Evolutionary conservation across 768 basidiomycete species (phyloP).

Genomic region (Serendipita vermifera): DNA sequence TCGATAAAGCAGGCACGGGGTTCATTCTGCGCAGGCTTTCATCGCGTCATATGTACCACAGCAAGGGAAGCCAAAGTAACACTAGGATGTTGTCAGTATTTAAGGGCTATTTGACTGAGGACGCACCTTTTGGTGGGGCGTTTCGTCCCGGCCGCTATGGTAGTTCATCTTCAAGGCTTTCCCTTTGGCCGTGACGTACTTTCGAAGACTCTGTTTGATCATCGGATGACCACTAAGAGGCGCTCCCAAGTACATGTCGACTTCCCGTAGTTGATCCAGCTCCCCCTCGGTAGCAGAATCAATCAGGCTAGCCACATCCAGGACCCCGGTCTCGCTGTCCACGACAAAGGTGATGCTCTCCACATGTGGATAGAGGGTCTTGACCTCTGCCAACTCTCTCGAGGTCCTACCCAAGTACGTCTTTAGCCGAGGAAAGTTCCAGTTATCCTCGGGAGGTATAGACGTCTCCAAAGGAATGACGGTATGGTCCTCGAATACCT

Average conservation of each 20-base stretch:
- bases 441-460: not conserved
- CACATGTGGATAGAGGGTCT: not conserved
- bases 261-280: not conserved
- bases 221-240: not conserved
- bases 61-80: conserved; percentile 4
- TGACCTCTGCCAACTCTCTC: not conserved
- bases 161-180: not conserved
- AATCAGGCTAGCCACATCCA: conserved; percentile 4
- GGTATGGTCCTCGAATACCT: conserved; percentile 6
- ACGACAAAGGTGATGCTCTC: not conserved
- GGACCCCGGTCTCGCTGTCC: not conserved
- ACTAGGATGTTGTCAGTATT: not conserved
- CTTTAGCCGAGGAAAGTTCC: not conserved
- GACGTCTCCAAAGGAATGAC: not conserved
- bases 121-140: conserved; percentile 4
- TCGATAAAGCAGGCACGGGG: too few relatives aligned
- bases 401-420: not conserved
- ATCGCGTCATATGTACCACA: too few relatives aligned
- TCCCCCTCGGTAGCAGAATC: not conserved
- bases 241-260: not conserved
- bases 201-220: not conserved
- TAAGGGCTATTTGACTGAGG: not conserved
- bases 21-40: too few relatives aligned
- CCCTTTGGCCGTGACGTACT: not conserved
- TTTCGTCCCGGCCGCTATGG: conserved; percentile 3